phyloP scores from a whole-genome alignment of 2,329 filamentous ascomycete genomes.

The Microdochium bolleyi region DNA sequence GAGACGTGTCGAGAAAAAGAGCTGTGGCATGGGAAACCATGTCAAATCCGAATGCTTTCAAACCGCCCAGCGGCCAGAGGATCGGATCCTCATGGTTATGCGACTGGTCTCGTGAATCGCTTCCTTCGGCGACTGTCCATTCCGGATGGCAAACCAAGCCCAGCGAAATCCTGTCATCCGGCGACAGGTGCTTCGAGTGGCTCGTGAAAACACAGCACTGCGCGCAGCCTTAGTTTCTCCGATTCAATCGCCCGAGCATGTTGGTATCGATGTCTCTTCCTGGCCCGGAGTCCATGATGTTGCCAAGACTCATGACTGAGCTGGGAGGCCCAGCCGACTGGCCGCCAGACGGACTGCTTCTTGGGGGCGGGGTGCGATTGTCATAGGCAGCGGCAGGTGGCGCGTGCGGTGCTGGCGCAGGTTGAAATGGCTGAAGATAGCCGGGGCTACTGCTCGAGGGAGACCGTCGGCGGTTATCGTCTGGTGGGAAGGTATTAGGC shows the following conservation, averaged over 20 bases:
- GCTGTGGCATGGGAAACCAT: too few relatives aligned
- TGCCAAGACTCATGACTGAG: constrained; percentile 47
- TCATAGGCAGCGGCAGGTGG: constrained; percentile 22
- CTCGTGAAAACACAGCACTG: too few relatives aligned
- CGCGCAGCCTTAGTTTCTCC: constrained; percentile 13
- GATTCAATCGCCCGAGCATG: constrained; percentile 46
- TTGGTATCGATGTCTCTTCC: constrained; percentile 44
- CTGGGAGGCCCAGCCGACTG: constrained; percentile 24
- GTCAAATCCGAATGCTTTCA: too few relatives aligned
- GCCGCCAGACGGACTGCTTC: constrained; percentile 28
- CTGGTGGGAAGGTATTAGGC: constrained; percentile 33
- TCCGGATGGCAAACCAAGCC: too few relatives aligned
- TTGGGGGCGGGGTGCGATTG: constrained; percentile 27
- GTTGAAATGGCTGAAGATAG: constrained; percentile 29
- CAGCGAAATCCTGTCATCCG: too few relatives aligned
- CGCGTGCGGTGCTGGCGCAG: constrained; percentile 16
- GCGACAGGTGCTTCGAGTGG: too few relatives aligned
- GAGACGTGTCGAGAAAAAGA: too few relatives aligned
- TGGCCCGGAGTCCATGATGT: constrained; percentile 34
- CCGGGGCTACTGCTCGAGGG: constrained; percentile 43
- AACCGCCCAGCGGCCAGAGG: background rate
- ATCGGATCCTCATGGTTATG: background rate
- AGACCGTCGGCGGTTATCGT: constrained; percentile 41
- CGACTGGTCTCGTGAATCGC: background rate
- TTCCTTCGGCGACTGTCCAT: background rate